Percentiles rank a stretch among this genome's conserved stretches.
phyloP scores from a whole-genome alignment of 345 rosid species.

The Eucalyptus decipiens region DNA sequence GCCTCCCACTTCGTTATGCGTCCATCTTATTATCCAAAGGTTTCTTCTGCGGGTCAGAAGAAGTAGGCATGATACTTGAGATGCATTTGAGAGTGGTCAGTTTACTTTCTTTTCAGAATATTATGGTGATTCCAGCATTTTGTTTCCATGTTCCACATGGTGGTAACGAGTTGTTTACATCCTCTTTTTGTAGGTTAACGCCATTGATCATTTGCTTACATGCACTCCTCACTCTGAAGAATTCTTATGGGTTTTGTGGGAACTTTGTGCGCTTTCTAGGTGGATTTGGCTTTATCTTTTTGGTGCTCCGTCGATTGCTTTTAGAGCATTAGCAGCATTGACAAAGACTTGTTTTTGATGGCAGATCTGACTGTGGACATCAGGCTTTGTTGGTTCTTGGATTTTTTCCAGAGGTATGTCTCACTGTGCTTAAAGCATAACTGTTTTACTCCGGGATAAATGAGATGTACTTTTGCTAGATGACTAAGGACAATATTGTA shows the following conservation, averaged over 20 bases:
- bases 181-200: conserved; percentile 49
- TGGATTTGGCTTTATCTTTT: background rate
- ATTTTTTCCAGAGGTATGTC: conserved; percentile 77
- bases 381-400: conserved; percentile 80
- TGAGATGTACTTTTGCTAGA: background rate
- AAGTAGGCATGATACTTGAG: conserved; percentile 83
- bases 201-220: conserved; percentile 70
- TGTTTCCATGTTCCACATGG: background rate
- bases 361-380: conserved; percentile 92
- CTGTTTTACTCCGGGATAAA: background rate
- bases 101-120: background rate
- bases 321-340: background rate
- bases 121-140: background rate
- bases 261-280: conserved; percentile 93
- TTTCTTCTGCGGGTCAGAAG: conserved; percentile 70
- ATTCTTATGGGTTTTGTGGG: conserved; percentile 95
- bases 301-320: background rate
- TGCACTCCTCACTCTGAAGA: conserved; percentile 82
- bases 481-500: background rate
- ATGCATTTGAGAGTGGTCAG: conserved; percentile 93
- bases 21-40: conserved; percentile 73
- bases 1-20: conserved; percentile 88
- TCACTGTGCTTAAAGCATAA: background rate
- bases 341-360: background rate
- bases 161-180: background rate